Base-by-base conservation (phyloP, 1,284 basidiomycete species). In the Phlebopus sp. region DNA sequence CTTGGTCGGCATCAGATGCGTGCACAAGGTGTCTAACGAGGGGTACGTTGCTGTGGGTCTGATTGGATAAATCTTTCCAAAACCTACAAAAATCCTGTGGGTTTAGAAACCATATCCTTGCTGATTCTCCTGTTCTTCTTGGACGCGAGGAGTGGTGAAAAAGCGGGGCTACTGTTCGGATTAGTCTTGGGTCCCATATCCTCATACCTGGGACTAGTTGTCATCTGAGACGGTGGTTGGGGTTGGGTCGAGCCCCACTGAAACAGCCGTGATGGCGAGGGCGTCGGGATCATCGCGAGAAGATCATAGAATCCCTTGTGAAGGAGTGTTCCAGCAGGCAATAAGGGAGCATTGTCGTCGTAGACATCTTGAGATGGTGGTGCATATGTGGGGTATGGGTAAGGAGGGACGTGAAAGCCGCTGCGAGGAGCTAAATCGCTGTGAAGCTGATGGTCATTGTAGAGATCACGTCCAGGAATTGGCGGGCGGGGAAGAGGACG, bases 1-100 rank as follows among this genome's bases (percentile, higher is more conserved):
- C 85, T 67, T 97, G 92, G 69, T 93, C 91, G 18, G 84, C 90
- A 68, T 96, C 91, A 49, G 91, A 94, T 15, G 95, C 92, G 70
- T 97, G 94, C 18, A 95, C 86, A 51, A 96, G 79, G 69, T 97
- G 95, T 43, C 92, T 95, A 59, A 30, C 46, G 40, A 54, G 39
- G 56, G 45, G 47, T 59, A 54, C 60, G 56, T 60, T 52, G 52
- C 50, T 52, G 57, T 51, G 55, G 45, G 55, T 55, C 46, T 48
- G 53, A 50, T 51, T 46, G 21, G 27, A 29, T 42, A 44, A 53
- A 19, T 15, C 40, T 34, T 14, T 30, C 38, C 29, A 32, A 49
- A 44, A 79, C 90, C 69, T 72, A 94, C 92, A 90, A 76, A 65
- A 94, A 94, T 58, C 82, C 85, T 18, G 76, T 89, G 2, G 92